Base-by-base conservation (phyloP, 2,329 filamentous ascomycete genomes). In the Hypoxylon sp. region DNA sequence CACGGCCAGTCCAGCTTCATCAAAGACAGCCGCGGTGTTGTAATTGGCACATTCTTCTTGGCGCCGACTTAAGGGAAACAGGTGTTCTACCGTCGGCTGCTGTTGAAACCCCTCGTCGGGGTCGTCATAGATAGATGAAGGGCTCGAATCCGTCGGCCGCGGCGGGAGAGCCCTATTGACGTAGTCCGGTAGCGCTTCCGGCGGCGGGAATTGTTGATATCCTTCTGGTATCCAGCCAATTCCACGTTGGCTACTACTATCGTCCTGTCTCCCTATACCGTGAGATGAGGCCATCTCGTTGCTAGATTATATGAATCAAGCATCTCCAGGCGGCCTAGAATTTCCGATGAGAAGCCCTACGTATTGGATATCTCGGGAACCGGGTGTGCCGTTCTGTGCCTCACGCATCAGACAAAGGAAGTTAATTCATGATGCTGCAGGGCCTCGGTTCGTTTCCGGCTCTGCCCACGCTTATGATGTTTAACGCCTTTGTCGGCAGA, bases 91-190 rank as follows among this genome's bases (percentile, higher is more conserved):
- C 8, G 26, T 63, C 2, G 48, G 14, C 14, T 40, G 61, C 6
- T 9, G 42, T 33, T 49, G 51, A 50, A 52, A 3, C 9, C 32
- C 32, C n/a, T 67, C 64, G 16, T 67, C 62, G 5, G 33, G n/a
- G 9, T 60, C 56, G 14, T 62, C 51, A 38, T 69, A 65, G 36
- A 54, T 26, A 22, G 70, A 73, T 6, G 71, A 69, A 22, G 68
- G 59, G 28, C 45, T 50, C n/a, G 60, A 67, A 36, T 30, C 24
- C 6, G 2, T 30, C 46, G 54, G 68, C n/a, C 24, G 67, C 26
- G 70, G 73, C 5, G 67, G 70, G 16, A 70, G 68, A 20, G 68
- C 63, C 36, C 62, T 59, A 32, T 67, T 63, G 20, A 69, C 55
- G 30, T 70, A 70, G 1, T 65, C 55, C 5, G 68, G 61, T 33